Percentiles rank a stretch among this genome's conserved stretches.
Evolutionary conservation across 441 rosid genomes (phyloP).

Genomic region (Manihot esculenta): DNA sequence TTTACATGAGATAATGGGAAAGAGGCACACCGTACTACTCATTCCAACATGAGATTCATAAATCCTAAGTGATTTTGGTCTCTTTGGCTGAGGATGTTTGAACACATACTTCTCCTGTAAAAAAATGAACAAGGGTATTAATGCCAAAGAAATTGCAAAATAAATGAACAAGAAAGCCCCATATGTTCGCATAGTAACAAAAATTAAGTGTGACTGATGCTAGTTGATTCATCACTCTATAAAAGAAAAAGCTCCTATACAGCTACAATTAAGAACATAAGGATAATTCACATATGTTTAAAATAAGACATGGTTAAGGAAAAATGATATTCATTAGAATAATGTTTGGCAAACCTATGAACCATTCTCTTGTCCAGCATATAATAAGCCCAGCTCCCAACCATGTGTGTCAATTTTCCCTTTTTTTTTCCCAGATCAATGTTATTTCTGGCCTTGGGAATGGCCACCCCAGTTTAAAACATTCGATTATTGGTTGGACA

Average conservation of each 20-base stretch:
- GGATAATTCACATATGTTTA: background rate
- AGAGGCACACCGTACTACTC: constrained; percentile 85
- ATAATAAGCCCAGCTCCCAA: background rate
- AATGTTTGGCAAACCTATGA: background rate
- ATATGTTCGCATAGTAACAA: constrained; percentile 2
- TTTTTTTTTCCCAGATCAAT: background rate
- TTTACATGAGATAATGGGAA: constrained; percentile 20
- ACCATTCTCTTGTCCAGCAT: background rate
- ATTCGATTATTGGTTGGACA: constrained; percentile 1
- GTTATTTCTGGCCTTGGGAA: background rate
- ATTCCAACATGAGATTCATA: constrained; percentile 98
- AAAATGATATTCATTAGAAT: background rate
- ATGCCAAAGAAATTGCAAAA: constrained; percentile 1
- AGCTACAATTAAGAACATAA: background rate
- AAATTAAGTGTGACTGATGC: background rate
- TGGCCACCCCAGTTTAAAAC: background rate
- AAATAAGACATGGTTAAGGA: background rate
- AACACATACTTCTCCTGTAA: constrained; percentile 79
- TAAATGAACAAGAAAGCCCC: constrained; percentile 9
- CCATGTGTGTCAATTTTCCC: background rate
- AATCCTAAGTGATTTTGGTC: constrained; percentile 84
- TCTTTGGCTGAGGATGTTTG: constrained; percentile 84
- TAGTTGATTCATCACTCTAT: constrained; percentile 3
- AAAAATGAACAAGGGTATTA: constrained; percentile 21
- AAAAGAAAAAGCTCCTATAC: background rate